phyloP scores from a whole-genome alignment of 1,284 basidiomycete genomes.

The Malassezia caprae region DNA sequence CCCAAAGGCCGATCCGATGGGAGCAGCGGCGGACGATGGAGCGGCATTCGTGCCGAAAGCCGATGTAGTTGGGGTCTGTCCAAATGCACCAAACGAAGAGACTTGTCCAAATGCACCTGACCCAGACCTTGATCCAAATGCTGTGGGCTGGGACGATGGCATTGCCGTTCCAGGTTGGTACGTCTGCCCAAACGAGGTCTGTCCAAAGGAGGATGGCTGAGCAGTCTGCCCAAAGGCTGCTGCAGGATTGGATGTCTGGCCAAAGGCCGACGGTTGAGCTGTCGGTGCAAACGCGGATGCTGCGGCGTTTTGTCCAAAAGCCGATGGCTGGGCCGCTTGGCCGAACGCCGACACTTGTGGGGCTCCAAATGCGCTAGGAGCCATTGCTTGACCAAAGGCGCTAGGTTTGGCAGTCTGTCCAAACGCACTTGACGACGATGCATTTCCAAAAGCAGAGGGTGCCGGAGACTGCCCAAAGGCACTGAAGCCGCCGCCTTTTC shows the following conservation, averaged over 20 bases:
- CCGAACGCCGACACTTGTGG: neutral
- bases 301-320: neutral
- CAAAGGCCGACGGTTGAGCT: neutral
- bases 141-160: neutral
- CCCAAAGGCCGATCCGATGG: neutral
- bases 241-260: neutral
- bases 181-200: neutral
- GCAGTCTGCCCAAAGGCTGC: neutral
- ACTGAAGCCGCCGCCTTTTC: neutral
- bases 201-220: constrained; percentile 5
- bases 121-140: neutral
- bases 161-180: neutral
- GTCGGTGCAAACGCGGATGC: neutral
- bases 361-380: neutral
- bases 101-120: constrained; percentile 2
- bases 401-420: constrained; percentile 5
- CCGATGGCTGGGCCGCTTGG: neutral
- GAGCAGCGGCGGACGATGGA: neutral
- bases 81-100: neutral
- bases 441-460: constrained; percentile 6
- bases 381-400: constrained; percentile 7
- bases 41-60: neutral
- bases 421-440: neutral
- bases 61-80: neutral
- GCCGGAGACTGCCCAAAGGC: neutral